Conservation (phyloP, 805 yeast genomes). For the Maudiozyma serrabonitensis region DNA sequence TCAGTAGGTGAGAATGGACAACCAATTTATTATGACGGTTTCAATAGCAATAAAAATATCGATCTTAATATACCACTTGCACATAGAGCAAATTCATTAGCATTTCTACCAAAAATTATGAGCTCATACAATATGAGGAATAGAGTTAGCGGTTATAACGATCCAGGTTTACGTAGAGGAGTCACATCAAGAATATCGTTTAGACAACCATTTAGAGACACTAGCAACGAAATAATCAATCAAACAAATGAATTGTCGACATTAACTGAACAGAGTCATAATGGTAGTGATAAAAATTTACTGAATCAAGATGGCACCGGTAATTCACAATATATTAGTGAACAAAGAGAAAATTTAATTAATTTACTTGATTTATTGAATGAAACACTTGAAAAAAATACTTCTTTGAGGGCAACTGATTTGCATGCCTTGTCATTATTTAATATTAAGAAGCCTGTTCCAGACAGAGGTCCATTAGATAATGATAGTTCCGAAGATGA, state of each 20-base stretch:
- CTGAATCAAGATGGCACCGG: background rate
- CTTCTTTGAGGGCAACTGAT: conserved; percentile 22
- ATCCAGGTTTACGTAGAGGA: background rate
- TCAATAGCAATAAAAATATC: background rate
- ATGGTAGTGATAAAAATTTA: too few relatives aligned
- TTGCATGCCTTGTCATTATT: conserved; percentile 27
- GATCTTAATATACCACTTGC: conserved; percentile 1
- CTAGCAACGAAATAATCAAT: background rate
- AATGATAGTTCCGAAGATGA: background rate
- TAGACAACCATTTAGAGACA: conserved; percentile 1
- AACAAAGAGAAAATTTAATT: conserved; percentile 23
- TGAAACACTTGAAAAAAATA: conserved; percentile 26
- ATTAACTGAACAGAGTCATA: background rate
- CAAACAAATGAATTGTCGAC: background rate
- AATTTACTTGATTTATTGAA: conserved; percentile 22
- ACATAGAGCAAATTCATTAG: conserved; percentile 16
- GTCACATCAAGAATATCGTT: conserved; percentile 1
- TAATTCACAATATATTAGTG: conserved; percentile 11
- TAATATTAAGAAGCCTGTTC: conserved; percentile 24
- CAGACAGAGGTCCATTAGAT: conserved; percentile 7
- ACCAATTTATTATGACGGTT: background rate
- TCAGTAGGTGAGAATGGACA: background rate
- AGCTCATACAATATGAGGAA: conserved; percentile 1
- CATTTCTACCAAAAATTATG: conserved; percentile 11
- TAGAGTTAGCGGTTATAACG: background rate